Evolutionary conservation across 1,284 basidiomycete species (phyloP), one percentile per base, ranked within the genome.

Genomic region (Cerrena zonata): DNA sequence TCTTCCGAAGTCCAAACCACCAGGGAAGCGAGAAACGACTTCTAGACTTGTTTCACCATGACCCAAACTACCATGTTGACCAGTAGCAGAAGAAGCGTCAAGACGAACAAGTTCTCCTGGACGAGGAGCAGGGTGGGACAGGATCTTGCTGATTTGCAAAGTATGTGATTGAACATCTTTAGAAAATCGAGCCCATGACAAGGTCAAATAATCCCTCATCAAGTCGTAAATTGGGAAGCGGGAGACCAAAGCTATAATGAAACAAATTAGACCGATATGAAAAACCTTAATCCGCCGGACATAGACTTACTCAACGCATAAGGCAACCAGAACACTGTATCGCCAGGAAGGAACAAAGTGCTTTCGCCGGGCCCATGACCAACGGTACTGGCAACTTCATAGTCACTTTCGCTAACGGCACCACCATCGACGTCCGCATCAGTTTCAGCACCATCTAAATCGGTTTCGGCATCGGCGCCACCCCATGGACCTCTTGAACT

Each of bases 251-350:
- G 89, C 87, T 91, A 58, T n/a, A 50, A 44, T 15, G 34, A 22
- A 15, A 21, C 25, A 22, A 41, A 34, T 34, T 34, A 23, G 51
- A 41, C 18, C n/a, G n/a, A n/a, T n/a, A n/a, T n/a, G n/a, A n/a
- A n/a, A n/a, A n/a, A n/a, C n/a, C n/a, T n/a, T n/a, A n/a, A n/a
- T n/a, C n/a, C n/a, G n/a, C n/a, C n/a, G n/a, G 30, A 44, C 51
- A 27, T 45, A 25, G n/a, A 75, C 85, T 69, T 61, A 89, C 91
- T 93, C 39, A 94, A 72, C 2, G 90, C 89, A 63, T 94, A 94
- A 4, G 92, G 92, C 48, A 94, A 77, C 92, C 92, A 94, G 64
- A 94, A 94, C 19, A 92, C 87, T 24, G 91, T 91, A 59, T 91
- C 90, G 0, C 87, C 87, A 0, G 89, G 89, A 38, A 91, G 71